Evolutionary conservation across 2,329 filamentous ascomycete species (phyloP).

Genomic region (Arthroderma sp.): DNA sequence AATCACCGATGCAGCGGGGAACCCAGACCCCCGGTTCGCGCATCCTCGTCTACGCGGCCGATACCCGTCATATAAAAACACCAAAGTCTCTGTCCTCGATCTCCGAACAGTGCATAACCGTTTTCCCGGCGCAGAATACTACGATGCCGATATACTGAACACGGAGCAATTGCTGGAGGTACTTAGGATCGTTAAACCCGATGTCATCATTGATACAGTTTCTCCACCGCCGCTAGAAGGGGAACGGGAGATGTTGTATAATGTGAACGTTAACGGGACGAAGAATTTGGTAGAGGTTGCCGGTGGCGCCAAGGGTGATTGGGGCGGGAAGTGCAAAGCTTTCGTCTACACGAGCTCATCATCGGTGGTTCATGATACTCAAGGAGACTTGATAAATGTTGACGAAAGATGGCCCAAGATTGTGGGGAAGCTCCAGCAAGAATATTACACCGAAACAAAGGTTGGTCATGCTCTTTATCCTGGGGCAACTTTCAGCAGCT

Average conservation of each 20-base stretch:
- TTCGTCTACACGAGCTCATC: constrained; percentile 87
- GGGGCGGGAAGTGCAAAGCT: constrained; percentile 52
- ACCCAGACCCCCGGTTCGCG: constrained; percentile 27
- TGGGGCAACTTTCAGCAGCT: background rate
- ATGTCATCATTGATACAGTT: constrained; percentile 85
- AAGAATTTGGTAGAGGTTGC: constrained; percentile 54
- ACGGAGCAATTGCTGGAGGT: constrained; percentile 47
- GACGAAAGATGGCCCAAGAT: constrained; percentile 73
- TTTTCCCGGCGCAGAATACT: constrained; percentile 50
- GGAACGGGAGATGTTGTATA: constrained; percentile 53
- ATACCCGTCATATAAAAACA: constrained; percentile 33
- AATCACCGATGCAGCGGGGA: constrained; percentile 10
- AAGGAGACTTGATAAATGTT: constrained; percentile 66
- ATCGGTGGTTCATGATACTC: constrained; percentile 75
- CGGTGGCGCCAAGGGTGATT: constrained; percentile 52
- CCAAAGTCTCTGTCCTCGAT: constrained; percentile 58
- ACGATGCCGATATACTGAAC: constrained; percentile 68
- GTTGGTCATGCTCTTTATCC: constrained; percentile 32
- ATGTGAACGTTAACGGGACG: constrained; percentile 84
- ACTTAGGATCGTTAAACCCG: constrained; percentile 56
- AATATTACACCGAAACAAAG: constrained; percentile 89
- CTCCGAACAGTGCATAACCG: constrained; percentile 60
- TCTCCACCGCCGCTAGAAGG: constrained; percentile 48
- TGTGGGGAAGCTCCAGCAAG: constrained; percentile 55
- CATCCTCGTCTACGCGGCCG: constrained; percentile 29